Evolutionary conservation across 257 asterid species (phyloP), one percentile per base, ranked within the genome.

Genomic region (Lithospermum erythrorhizon): DNA sequence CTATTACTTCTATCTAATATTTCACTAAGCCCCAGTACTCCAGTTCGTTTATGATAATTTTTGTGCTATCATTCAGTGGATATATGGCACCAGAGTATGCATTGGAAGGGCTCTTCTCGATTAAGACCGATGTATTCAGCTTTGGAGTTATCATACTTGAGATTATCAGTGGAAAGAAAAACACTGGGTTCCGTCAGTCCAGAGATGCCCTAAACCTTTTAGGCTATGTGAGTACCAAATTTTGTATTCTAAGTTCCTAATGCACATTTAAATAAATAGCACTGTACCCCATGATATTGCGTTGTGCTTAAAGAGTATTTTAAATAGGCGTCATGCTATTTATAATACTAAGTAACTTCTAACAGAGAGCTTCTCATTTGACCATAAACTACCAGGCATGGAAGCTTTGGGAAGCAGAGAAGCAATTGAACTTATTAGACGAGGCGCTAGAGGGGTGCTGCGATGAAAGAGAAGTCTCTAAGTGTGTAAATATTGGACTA

Each of bases 41-140:
- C 59, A 24, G 4, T 15, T 11, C 21, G 9, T 18, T 52, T 35
- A 7, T 35, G 45, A 17, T 52, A 13, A 2, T 25, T 24, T 63
- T 24, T n/a, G 57, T 19, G 5, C 47, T 41, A 48, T 65, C 9
- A 35, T 35, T 45, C 48, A 68, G 73, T 21, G 70, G 77, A 8
- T 72, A 72, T 68, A 72, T 73, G 73, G 55, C 78, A 52, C 78
- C 78, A 20, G 71, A 73, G 59, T 73, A 64, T 55, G 78, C 78
- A 24, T 21, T 57, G 20, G 70, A 68, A 21, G 74, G 74, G 2
- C 6, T 68, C 3, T 64, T 68, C 45, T 73, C 78, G 7, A 61
- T 56, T 11, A 73, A 73, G 58, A 64, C 78, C 2, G 78, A 73
- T 23, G 78, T 73, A 35, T 73, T 64, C 25, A 64, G 73, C 54